phyloP scores from a whole-genome alignment of 2,329 filamentous ascomycete genomes.

The Colletotrichum gigasporum region DNA sequence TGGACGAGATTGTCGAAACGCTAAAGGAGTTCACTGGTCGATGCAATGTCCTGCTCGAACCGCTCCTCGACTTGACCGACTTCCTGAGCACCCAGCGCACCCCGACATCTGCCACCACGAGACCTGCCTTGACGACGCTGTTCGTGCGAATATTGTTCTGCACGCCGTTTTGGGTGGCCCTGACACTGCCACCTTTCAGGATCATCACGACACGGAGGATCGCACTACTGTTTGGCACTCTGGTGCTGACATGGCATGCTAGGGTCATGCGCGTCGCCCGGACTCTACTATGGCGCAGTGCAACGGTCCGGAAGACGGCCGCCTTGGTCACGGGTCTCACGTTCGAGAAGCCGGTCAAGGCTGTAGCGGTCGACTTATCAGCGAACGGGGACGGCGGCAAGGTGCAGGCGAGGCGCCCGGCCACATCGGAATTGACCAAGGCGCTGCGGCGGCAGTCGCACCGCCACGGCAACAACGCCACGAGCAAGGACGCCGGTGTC shows the following conservation, averaged over 20 bases:
- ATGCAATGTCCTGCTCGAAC: slow-evolving; percentile 92
- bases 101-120: slow-evolving; percentile 88
- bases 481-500: slow-evolving; percentile 76
- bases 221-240: slow-evolving; percentile 84
- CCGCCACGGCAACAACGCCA: slow-evolving; percentile 41
- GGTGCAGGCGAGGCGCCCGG: slow-evolving; percentile 43
- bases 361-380: slow-evolving; percentile 30
- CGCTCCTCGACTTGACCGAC: slow-evolving; percentile 87
- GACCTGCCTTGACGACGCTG: slow-evolving; percentile 87
- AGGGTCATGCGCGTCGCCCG: slow-evolving; percentile 85
- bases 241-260: slow-evolving; percentile 92
- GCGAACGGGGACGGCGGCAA: slow-evolving; percentile 18
- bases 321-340: slow-evolving; percentile 82
- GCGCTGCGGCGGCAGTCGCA: slow-evolving; percentile 46
- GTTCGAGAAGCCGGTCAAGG: slow-evolving; percentile 64
- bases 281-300: slow-evolving; percentile 90
- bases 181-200: slow-evolving; percentile 84
- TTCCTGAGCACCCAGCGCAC: slow-evolving; percentile 92
- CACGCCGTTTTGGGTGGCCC: slow-evolving; percentile 85
- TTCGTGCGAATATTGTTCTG: slow-evolving; percentile 90
- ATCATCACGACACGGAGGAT: slow-evolving; percentile 89
- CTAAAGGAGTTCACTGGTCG: slow-evolving; percentile 89
- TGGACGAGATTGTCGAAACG: slow-evolving; percentile 97
- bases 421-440: slow-evolving; percentile 57
- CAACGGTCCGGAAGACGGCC: slow-evolving; percentile 74